Base-by-base conservation (phyloP, 2,329 filamentous ascomycete species). In the Stagonosporopsis chrysanthemi region DNA sequence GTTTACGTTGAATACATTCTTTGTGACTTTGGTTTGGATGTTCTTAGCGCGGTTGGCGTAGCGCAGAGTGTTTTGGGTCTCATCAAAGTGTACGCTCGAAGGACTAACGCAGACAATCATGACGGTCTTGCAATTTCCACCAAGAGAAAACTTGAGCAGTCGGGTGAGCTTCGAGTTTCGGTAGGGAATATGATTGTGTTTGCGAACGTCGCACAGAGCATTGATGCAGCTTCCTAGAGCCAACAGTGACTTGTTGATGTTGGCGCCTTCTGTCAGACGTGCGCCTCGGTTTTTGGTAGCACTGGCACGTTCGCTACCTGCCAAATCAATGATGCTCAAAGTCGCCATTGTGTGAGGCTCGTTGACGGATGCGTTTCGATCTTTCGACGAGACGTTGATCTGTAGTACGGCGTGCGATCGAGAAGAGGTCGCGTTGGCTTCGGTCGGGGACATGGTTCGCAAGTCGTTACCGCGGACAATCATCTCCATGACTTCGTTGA, bases 101-200 rank as follows among this genome's bases (percentile, higher is more conserved):
- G 95, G 95, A 67, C 93, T 97, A 51, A 99, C 91, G 71, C 95
- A 99, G 24, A 99, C 95, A 75, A 99, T 98, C 95, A 99, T 99
- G 75, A 99, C 95, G 0, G 95, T 99, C 79, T 93, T 96, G 83
- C 95, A 99, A 77, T 99, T 99, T 3, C 95, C 95, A 28, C 95
- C 95, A 0, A 99, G 86, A 0, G 94, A 97, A 78, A 99, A 99
- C 71, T 99, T 99, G 51, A 99, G 85, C 4, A 99, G 83, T 50
- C 95, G 88, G 0, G 95, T 99, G 52, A 99, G 88, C 72, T 98
- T 99, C 63, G 94, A 98, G 80, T 99, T 98, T 68, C 95, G 88
- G 80, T 99, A 99, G 0, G 95, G 95, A 14, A 99, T 90, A 76
- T 99, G 95, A 65, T 96, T 95, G 64, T 87, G 89, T 79, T 95